Conservation (phyloP, 305 asterid species). For the Ajuga reptans region DNA sequence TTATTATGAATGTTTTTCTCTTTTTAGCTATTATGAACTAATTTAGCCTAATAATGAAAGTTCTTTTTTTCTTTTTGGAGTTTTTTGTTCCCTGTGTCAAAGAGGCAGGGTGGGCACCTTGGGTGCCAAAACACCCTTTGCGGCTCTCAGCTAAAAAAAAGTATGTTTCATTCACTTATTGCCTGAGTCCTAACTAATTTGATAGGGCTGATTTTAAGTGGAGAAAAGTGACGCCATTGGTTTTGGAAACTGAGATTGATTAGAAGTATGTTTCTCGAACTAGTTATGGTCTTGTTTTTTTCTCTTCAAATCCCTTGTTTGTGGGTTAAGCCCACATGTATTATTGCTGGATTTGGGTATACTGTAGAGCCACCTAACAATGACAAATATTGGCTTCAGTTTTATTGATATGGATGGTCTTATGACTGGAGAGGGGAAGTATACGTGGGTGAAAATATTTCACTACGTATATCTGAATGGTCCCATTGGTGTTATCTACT, state of each 20-base stretch:
- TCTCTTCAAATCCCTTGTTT: background rate
- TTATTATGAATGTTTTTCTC: too few relatives aligned
- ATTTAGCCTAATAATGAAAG: too few relatives aligned
- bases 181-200: background rate
- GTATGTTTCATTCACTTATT: too few relatives aligned
- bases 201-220: background rate
- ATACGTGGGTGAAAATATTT: background rate
- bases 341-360: background rate
- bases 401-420: background rate
- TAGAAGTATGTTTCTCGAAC: background rate
- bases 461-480: background rate
- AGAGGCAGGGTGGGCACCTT: too few relatives aligned
- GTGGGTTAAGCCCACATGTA: background rate
- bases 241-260: background rate
- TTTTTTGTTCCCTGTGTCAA: too few relatives aligned
- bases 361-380: background rate
- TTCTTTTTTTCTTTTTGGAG: too few relatives aligned
- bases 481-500: background rate
- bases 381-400: conserved; percentile 8
- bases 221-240: conserved; percentile 1
- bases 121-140: too few relatives aligned
- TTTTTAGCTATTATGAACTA: too few relatives aligned
- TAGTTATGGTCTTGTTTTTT: background rate
- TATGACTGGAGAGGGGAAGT: background rate
- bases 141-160: too few relatives aligned